phyloP scores from a whole-genome alignment of 352 stramenopile genomes.

The Saprolegnia parasitica region DNA sequence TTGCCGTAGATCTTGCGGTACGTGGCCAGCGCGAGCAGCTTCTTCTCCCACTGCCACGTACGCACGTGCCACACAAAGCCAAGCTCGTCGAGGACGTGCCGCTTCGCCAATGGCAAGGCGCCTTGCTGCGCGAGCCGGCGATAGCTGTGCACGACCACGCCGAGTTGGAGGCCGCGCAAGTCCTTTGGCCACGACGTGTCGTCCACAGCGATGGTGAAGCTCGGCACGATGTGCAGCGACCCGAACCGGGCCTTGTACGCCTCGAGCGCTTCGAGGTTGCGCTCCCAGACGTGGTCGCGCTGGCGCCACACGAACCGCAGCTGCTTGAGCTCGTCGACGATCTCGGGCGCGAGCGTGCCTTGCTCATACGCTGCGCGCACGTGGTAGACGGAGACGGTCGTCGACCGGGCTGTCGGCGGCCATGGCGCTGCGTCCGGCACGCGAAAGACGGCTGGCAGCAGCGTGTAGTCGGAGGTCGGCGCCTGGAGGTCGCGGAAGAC shows the following conservation, averaged over 20 bases:
- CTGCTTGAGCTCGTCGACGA: conserved; percentile 53
- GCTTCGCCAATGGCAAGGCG: neutral
- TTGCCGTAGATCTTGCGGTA: neutral
- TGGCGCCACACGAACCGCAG: conserved; percentile 92
- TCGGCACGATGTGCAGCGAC: conserved; percentile 47
- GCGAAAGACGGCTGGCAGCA: neutral
- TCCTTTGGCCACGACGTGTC: conserved; percentile 47
- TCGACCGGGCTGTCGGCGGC: neutral
- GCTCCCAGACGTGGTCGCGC: conserved; percentile 45
- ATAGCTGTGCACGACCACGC: conserved; percentile 33
- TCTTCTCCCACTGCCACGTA: neutral
- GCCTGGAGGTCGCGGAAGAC: conserved; percentile 17
- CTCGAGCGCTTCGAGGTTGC: conserved; percentile 52
- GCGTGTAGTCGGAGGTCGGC: conserved; percentile 18
- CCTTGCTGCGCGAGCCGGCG: conserved; percentile 1
- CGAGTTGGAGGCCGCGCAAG: conserved; percentile 35
- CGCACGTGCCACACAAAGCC: conserved; percentile 1
- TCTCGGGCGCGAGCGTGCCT: neutral
- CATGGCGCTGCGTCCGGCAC: conserved; percentile 15
- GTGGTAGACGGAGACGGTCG: neutral
- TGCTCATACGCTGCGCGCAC: neutral
- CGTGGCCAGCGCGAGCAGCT: conserved; percentile 14
- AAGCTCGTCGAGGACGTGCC: neutral
- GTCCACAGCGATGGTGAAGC: conserved; percentile 57
- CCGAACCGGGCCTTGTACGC: conserved; percentile 48